Evolutionary conservation across 208 protist species (phyloP).

Genomic region (Leishmania mexicana): DNA sequence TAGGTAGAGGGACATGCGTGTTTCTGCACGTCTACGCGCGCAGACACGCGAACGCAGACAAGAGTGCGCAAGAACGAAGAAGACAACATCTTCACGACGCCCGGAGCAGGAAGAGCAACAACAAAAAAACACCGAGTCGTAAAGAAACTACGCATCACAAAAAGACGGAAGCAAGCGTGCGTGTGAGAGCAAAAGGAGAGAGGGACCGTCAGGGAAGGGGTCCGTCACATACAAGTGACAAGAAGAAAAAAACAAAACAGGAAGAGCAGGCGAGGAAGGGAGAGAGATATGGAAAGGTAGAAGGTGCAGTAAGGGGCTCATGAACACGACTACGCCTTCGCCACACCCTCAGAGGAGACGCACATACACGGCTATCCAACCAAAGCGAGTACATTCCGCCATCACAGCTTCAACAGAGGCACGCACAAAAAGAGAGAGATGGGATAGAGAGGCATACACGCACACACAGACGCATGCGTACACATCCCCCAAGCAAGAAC

Average conservation of each 20-base stretch:
- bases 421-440: background rate
- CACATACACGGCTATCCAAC: background rate
- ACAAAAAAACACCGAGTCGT: background rate
- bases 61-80: background rate
- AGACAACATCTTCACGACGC: background rate
- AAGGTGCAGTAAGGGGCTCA: background rate
- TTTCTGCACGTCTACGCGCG: background rate
- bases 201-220: background rate
- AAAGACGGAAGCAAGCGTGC: background rate
- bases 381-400: background rate
- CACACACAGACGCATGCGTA: background rate
- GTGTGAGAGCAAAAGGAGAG: background rate
- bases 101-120: background rate
- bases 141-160: background rate
- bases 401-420: background rate
- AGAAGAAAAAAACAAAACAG: background rate
- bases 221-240: background rate
- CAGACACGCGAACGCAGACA: background rate
- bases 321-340: background rate
- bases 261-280: background rate
- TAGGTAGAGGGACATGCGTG: background rate
- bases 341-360: background rate
- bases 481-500: background rate
- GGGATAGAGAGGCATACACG: background rate
- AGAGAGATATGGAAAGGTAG: background rate